phyloP scores from a whole-genome alignment of 768 basidiomycete species.

The Suillus weaverae region DNA sequence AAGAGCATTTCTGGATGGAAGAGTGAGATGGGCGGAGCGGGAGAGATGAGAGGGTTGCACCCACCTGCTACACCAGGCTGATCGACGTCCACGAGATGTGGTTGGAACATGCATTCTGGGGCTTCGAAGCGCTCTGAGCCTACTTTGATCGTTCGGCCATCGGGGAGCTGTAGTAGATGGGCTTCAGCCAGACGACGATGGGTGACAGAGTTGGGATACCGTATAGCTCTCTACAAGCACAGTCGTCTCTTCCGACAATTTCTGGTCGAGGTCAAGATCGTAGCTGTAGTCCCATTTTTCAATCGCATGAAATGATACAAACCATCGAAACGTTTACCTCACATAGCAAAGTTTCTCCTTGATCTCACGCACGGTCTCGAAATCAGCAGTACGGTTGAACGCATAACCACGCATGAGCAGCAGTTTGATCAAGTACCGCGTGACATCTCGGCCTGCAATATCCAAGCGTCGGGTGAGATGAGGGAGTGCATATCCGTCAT shows the following conservation, averaged over 20 bases:
- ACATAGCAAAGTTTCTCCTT: constrained; percentile 99
- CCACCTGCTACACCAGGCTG: constrained; percentile 95
- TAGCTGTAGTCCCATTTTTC: constrained; percentile 53
- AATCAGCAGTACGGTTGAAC: constrained; percentile 99
- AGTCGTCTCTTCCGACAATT: constrained; percentile 93
- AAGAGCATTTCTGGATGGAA: constrained; percentile 81
- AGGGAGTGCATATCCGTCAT: constrained; percentile 94
- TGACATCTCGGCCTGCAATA: constrained; percentile 97
- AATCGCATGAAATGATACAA: not conserved
- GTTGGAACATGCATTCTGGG: constrained; percentile 99
- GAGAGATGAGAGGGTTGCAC: constrained; percentile 39
- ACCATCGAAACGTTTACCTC: constrained; percentile 49
- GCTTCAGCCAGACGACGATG: constrained; percentile 11
- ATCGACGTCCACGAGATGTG: constrained; percentile 94
- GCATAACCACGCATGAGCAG: constrained; percentile 99
- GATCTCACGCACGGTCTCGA: constrained; percentile 98
- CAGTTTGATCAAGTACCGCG: constrained; percentile 98
- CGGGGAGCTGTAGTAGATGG: constrained; percentile 65
- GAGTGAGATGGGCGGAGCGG: not conserved
- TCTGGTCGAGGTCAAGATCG: constrained; percentile 94
- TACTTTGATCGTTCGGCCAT: constrained; percentile 95
- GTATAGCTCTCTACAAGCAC: constrained; percentile 95
- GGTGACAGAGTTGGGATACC: constrained; percentile 43
- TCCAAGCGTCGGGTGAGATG: constrained; percentile 94
- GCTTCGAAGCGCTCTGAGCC: constrained; percentile 98